A percentile compares a stretch with the other conserved stretches of the same genome.
These are phyloP conservation scores for Dryadomyces quercivorus DNA, from an alignment of 2,329 filamentous ascomycete species.

Conservation along the genomic window DNA sequence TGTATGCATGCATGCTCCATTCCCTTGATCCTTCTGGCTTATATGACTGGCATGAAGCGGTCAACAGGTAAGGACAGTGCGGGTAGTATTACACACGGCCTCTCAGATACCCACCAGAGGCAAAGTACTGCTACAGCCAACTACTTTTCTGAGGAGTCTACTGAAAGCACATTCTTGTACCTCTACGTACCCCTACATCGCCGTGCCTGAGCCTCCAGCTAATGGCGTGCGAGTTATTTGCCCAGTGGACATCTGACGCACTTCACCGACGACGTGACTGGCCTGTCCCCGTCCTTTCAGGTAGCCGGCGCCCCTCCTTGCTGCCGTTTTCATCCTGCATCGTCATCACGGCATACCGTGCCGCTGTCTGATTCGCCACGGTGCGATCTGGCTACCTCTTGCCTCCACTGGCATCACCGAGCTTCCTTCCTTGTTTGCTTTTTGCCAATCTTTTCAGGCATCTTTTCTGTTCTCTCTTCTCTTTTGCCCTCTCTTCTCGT, in stretches of 20 bases:
- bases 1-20: too few species aligned
- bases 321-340: not conserved
- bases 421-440: conserved; percentile 1
- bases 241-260: conserved; percentile 2
- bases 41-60: not conserved
- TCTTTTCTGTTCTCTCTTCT: too few species aligned
- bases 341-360: conserved; percentile 3
- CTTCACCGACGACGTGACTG: conserved; percentile 5
- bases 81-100: too few species aligned
- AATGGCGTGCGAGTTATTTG: conserved; percentile 12
- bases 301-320: not conserved
- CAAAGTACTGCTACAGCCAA: not conserved
- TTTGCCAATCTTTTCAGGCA: not conserved
- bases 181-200: not conserved
- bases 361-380: not conserved
- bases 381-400: not conserved
- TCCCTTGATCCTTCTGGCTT: not conserved
- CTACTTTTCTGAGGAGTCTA: not conserved
- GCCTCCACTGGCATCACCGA: conserved; percentile 1
- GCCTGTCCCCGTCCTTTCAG: not conserved
- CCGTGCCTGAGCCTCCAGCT: conserved; percentile 5
- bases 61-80: too few species aligned
- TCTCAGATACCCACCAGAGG: too few species aligned
- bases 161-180: not conserved
- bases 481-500: not conserved